Conservation (phyloP, 2,329 filamentous ascomycete genomes). For the Venturiaceae sp. region DNA sequence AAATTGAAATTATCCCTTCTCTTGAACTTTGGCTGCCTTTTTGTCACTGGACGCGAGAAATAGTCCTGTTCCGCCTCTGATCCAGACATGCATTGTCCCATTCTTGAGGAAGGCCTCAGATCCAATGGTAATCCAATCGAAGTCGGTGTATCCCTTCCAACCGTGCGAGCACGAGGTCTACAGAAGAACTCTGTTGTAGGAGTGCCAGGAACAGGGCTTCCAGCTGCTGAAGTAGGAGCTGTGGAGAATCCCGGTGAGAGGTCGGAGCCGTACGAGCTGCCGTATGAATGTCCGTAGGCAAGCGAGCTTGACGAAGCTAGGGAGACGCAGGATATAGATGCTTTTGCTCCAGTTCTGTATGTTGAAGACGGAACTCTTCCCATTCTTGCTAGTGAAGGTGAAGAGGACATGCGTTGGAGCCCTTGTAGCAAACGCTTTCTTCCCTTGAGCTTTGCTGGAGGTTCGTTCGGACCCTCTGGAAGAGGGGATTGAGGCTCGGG, state of each 20-base stretch:
- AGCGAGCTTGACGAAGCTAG: conserved; percentile 39
- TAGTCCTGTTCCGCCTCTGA: conserved; percentile 33
- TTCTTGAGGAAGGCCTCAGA: conserved; percentile 37
- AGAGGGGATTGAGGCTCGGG: not conserved
- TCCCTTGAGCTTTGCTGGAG: conserved; percentile 40
- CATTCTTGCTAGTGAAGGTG: conserved; percentile 57
- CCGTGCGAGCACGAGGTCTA: conserved; percentile 41
- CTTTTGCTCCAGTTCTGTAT: conserved; percentile 52
- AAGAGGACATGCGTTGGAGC: conserved; percentile 74
- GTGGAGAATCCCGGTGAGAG: conserved; percentile 47
- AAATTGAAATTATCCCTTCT: conserved; percentile 48
- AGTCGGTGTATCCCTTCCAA: conserved; percentile 41
- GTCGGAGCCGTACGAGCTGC: conserved; percentile 45
- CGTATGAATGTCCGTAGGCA: conserved; percentile 43
- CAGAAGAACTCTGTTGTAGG: conserved; percentile 40
- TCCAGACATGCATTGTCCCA: conserved; percentile 22
- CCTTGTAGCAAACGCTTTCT: conserved; percentile 62
- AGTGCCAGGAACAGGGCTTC: conserved; percentile 33
- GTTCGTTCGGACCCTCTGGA: not conserved
- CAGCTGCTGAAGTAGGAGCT: conserved; percentile 42
- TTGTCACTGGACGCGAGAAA: conserved; percentile 30
- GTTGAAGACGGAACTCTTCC: conserved; percentile 57
- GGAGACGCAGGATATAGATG: conserved; percentile 56
- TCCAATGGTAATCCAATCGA: conserved; percentile 57
- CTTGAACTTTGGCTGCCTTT: conserved; percentile 18